phyloP scores from a whole-genome alignment of 2,329 filamentous ascomycete genomes.

The Hymenoscyphus fraxineus region DNA sequence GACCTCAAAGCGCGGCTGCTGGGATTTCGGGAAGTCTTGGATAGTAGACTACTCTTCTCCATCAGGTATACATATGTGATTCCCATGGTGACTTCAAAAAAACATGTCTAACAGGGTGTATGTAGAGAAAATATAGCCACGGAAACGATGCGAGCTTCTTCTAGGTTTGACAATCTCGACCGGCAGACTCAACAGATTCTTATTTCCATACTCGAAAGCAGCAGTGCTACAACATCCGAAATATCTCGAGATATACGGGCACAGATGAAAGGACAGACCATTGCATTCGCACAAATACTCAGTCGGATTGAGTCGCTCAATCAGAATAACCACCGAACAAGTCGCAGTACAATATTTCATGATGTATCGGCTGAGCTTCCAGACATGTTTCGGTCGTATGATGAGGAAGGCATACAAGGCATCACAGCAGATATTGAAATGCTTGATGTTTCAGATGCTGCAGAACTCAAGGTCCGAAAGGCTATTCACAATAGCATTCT shows the following conservation, averaged over 20 bases:
- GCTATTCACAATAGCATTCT: not conserved
- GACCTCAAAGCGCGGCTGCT: not conserved
- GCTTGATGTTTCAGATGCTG: not conserved
- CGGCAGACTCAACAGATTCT: not conserved
- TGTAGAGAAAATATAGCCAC: not conserved
- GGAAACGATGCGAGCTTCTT: not conserved
- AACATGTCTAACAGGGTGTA: not conserved
- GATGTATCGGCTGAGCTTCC: not conserved
- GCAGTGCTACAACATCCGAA: not conserved
- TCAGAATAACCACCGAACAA: not conserved
- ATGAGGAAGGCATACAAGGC: too few relatives aligned
- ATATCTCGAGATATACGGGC: not conserved
- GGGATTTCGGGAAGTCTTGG: not conserved
- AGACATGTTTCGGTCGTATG: not conserved
- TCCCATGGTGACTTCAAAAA: not conserved
- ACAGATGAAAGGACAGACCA: not conserved
- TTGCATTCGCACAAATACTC: not conserved
- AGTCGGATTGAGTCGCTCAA: not conserved
- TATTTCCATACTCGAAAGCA: not conserved
- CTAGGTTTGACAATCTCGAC: not conserved
- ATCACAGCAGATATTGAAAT: not conserved
- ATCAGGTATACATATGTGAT: constrained; percentile 4
- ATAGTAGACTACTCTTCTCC: constrained; percentile 9
- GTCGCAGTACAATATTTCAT: not conserved
- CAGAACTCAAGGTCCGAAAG: not conserved